phyloP scores from a whole-genome alignment of 2,329 filamentous ascomycete species.

The Xylariaceae sp. region DNA sequence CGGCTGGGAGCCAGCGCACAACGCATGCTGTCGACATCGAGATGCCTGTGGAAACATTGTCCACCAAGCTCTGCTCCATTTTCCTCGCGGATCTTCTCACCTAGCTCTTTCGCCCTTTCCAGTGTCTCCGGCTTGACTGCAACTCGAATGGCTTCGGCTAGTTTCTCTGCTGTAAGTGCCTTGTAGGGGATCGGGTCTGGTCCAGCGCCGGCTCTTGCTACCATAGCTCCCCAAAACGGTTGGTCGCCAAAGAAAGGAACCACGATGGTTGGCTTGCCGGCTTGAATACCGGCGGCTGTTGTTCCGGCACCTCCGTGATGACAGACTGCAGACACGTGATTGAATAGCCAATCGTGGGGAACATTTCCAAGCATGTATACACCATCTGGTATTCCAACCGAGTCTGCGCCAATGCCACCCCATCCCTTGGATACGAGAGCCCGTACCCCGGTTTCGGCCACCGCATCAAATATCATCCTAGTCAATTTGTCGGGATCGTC shows the following conservation, averaged over 20 bases:
- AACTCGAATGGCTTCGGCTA: constrained; percentile 60
- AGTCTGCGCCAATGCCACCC: constrained; percentile 76
- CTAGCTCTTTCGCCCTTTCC: constrained; percentile 53
- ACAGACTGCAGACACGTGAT: constrained; percentile 74
- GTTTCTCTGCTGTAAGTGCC: constrained; percentile 59
- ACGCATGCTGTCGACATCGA: constrained; percentile 62
- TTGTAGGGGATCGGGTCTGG: constrained; percentile 67
- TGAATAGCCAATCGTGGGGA: constrained; percentile 86
- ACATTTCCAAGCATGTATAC: constrained; percentile 82
- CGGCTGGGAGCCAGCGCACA: constrained; percentile 66
- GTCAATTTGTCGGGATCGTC: constrained; percentile 43
- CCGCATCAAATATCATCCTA: constrained; percentile 41
- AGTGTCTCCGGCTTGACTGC: constrained; percentile 58
- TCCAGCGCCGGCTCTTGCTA: constrained; percentile 67
- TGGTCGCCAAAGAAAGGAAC: constrained; percentile 87
- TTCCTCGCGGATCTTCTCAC: constrained; percentile 63
- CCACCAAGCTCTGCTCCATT: constrained; percentile 59
- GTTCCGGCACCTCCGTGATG: constrained; percentile 88
- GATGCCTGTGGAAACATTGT: constrained; percentile 65
- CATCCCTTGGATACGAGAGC: constrained; percentile 84
- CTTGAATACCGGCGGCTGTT: constrained; percentile 78
- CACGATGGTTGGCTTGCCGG: constrained; percentile 75
- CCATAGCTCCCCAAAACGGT: constrained; percentile 78
- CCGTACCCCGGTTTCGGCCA: constrained; percentile 49
- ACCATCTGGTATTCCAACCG: constrained; percentile 64